Evolutionary conservation across 169 alveolate species (phyloP).

Genomic region (Miamiensis avidus): DNA sequence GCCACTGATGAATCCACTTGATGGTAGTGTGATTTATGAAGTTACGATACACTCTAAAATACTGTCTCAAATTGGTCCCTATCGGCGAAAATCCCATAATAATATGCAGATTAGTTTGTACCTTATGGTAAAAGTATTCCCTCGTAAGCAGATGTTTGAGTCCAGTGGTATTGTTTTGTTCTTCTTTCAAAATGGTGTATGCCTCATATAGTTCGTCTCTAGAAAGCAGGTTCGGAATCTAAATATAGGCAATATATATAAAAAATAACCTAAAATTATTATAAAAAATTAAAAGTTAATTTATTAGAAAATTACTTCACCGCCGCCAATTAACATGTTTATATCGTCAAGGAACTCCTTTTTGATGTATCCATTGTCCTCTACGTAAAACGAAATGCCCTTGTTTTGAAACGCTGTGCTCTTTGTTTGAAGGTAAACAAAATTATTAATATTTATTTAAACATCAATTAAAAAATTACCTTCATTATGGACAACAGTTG

Average conservation of each 20-base stretch:
- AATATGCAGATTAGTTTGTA: background rate
- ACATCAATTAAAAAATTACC: constrained; percentile 34
- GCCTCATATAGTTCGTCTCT: background rate
- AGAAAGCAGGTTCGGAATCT: background rate
- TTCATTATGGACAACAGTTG: constrained; percentile 48
- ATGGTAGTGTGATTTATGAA: background rate
- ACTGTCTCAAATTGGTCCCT: background rate
- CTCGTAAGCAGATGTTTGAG: background rate
- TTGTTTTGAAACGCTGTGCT: constrained; percentile 46
- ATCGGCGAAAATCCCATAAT: background rate
- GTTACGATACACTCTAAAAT: background rate
- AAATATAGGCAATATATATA: no score
- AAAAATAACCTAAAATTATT: no score
- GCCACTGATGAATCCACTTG: background rate
- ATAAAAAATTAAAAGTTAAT: no score
- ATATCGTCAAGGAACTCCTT: constrained; percentile 76
- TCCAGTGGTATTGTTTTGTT: background rate
- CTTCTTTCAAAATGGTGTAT: background rate
- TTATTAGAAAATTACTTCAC: no score
- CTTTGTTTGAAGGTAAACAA: constrained; percentile 53
- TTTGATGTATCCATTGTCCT: constrained; percentile 71
- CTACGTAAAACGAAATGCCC: constrained; percentile 57
- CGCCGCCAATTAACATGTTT: constrained; percentile 61
- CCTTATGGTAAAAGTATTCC: background rate
- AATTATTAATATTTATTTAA: constrained; percentile 60